Conservation (phyloP, 768 basidiomycete species). For the Sarcomyxa edulis region DNA sequence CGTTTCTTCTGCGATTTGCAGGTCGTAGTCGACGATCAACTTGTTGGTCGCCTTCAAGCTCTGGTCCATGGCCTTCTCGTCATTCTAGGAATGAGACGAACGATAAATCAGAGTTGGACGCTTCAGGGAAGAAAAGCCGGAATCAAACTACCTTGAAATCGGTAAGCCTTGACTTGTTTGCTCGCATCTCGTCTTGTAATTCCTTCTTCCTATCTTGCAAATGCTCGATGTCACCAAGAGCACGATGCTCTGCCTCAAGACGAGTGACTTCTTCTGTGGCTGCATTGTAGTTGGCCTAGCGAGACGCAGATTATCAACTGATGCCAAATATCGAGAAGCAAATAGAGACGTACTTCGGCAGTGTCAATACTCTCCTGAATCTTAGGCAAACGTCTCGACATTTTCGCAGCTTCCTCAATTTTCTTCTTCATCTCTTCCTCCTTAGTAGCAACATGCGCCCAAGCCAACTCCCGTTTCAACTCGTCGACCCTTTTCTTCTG, state of each 20-base stretch:
- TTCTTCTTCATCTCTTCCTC: conserved; percentile 46
- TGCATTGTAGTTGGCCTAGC: conserved; percentile 23
- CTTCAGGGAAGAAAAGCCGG: background rate
- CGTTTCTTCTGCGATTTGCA: conserved; percentile 49
- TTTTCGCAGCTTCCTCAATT: conserved; percentile 28
- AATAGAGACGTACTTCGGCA: conserved; percentile 25
- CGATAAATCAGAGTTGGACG: conserved; percentile 1
- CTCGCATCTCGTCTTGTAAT: conserved; percentile 39
- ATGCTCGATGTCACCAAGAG: conserved; percentile 27
- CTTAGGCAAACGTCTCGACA: conserved; percentile 29
- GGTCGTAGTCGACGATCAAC: conserved; percentile 33
- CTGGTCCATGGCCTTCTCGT: conserved; percentile 44
- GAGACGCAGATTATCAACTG: background rate
- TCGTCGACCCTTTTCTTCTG: conserved; percentile 64
- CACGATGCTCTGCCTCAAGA: conserved; percentile 23
- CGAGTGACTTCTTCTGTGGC: conserved; percentile 24
- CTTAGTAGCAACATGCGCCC: conserved; percentile 78
- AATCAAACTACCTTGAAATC: conserved; percentile 37
- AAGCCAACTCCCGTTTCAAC: conserved; percentile 77
- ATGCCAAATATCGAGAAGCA: background rate
- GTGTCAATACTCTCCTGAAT: conserved; percentile 26
- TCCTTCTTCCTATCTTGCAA: conserved; percentile 34
- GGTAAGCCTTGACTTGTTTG: conserved; percentile 37
- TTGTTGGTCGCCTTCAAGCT: conserved; percentile 26
- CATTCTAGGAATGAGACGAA: conserved; percentile 30